Percentiles rank a stretch among this genome's conserved stretches.
phyloP scores from a whole-genome alignment of 495 filamentous ascomycete genomes.

The Thermochaetoides thermophila region DNA sequence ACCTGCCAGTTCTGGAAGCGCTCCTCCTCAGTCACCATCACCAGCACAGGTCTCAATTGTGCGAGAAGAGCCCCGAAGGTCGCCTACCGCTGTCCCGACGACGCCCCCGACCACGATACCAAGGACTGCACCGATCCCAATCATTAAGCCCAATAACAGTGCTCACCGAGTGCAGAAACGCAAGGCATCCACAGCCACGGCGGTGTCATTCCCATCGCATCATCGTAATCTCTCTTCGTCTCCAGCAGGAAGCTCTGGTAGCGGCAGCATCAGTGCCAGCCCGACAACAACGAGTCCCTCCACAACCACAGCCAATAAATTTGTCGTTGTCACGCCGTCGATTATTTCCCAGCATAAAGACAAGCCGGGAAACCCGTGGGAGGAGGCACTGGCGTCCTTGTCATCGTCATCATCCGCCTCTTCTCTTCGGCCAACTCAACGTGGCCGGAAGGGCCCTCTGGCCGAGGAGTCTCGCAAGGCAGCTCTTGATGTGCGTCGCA shows the following conservation, averaged over 20 bases:
- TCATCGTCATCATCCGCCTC: conserved; percentile 29
- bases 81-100: conserved; percentile 2
- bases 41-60: too few relatives aligned
- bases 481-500: conserved; percentile 30
- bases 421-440: conserved; percentile 23
- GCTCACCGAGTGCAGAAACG: conserved; percentile 21
- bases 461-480: conserved; percentile 31
- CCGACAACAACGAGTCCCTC: too few relatives aligned
- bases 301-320: conserved; percentile 19
- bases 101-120: conserved; percentile 1
- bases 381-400: too few relatives aligned
- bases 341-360: conserved; percentile 12
- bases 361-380: too few relatives aligned
- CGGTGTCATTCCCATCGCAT: neutral
- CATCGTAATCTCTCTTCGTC: conserved; percentile 1
- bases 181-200: conserved; percentile 7
- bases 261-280: too few relatives aligned
- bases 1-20: conserved; percentile 15
- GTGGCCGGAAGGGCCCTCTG: conserved; percentile 32
- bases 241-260: neutral
- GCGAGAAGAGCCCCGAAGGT: too few relatives aligned
- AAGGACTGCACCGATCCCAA: conserved; percentile 12
- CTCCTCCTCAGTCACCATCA: too few relatives aligned
- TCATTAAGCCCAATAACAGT: conserved; percentile 26
- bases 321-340: conserved; percentile 33